Evolutionary conservation across 768 basidiomycete species (phyloP), one percentile per base, ranked within the genome.

Genomic region (Pulveroboletus sp.): DNA sequence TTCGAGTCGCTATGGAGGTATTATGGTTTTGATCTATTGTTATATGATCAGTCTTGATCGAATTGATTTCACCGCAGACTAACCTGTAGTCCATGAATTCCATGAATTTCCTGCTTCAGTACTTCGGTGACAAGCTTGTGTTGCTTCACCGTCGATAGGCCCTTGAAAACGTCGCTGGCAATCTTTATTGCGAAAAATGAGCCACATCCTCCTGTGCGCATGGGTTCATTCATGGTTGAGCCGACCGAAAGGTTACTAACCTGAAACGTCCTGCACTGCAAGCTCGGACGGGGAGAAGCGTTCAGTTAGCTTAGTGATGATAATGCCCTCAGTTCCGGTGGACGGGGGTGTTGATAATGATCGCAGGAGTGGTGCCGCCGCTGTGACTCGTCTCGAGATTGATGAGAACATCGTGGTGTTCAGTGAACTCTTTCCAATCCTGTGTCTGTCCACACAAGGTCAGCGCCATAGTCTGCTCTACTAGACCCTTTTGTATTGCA

Each of bases 81-180:
- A 52, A 92, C 95, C 77, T 97, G 94, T 23, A 99, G 70, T 5
- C 96, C 96, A 65, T 99, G 96, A 45, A 97, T 94, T 12, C 78
- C 83, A 60, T 82, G 79, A 41, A 99, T 92, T 65, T 97, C 96
- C 59, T 85, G 73, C 71, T 94, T 93, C 55, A 99, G 71, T 10
- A 79, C 76, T 51, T 90, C 79, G 12, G 87, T 94, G 32, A 99
- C 93, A 24, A 96, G 73, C 51, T 83, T 82, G 68, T 99, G 96
- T 68, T 99, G 96, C 73, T 96, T 94, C 46, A 98, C 83, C 36
- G 82, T 86, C 1, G 89, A 68, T 34, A 98, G 70, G 9, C 87
- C 95, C 56, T 86, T 83, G 76, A 99, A 98, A 2, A 77, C 77
- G n/a, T 81, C 67, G 50, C 90, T 93, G 5, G 87, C 80, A 54